Base-by-base conservation (phyloP, 768 basidiomycete genomes). In the Tylopilus subfusipes region DNA sequence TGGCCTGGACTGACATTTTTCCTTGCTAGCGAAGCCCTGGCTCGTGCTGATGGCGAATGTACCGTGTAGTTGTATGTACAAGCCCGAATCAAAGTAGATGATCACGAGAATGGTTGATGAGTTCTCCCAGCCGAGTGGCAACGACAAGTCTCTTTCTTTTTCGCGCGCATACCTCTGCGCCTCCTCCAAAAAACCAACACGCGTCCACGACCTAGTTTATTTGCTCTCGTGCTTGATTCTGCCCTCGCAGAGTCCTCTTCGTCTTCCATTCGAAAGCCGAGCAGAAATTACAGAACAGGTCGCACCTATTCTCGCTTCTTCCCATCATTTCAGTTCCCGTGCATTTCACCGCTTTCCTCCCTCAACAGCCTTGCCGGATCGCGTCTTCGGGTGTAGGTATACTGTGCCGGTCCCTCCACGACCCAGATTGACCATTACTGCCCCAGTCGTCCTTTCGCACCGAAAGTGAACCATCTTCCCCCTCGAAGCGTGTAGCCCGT, bases 401-500 rank as follows among this genome's bases (percentile, higher is more conserved):
- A n/a, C 29, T n/a, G n/a, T 38, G 5, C 24, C 25, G 2, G 2
- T 22, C 49, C 46, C 50, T 25, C 16, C 21, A 16, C 21, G 24
- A 19, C 11, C 19, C 18, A 14, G 31, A 29, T 39, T 48, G 33
- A 63, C 49, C 42, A 1, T 16, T 4, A 12, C 39, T 19, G 8
- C 38, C 1, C 39, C 12, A 46, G 54, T 54, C 52, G 24, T 38
- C 27, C 44, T 31, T 48, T 27, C 24, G 36, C 16, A 39, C 54
- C 29, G 14, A 63, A 63, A 70, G 66, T 66, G 55, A 69, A 55
- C 50, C 51, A 4, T 45, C 33, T 54, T 38, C 25, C 52, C 12
- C 46, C n/a, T 6, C 29, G 25, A 21, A 19, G 2, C 36, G 53
- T 58, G 50, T 47, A 44, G 25, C 48, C 30, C 52, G 44, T 55